A percentile compares a stretch with the other conserved stretches of the same genome.
These are phyloP conservation scores for Oenanthe javanica DNA, from an alignment of 140 eudicot genomes.

Conservation along the genomic window DNA sequence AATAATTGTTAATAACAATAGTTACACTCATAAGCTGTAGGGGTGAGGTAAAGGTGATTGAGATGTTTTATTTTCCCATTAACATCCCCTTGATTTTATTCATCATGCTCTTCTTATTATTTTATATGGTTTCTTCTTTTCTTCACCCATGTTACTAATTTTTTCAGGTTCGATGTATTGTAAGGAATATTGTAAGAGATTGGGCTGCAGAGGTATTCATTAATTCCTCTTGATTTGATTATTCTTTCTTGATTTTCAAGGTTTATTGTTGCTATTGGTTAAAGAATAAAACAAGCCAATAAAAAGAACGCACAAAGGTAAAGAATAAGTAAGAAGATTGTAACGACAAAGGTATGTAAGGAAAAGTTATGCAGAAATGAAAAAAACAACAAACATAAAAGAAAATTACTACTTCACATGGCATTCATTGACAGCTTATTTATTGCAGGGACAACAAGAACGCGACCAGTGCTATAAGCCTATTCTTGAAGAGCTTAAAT, in stretches of 20 bases:
- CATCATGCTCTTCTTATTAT: background rate
- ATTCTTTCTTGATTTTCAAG: background rate
- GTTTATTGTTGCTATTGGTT: conserved; percentile 12
- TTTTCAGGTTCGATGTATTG: conserved; percentile 83
- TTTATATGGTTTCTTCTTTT: background rate
- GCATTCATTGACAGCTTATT: background rate
- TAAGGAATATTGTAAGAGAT: conserved; percentile 90
- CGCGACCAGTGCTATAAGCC: conserved; percentile 93
- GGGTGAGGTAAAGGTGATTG: background rate
- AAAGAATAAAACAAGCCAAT: background rate
- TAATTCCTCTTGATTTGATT: conserved; percentile 13
- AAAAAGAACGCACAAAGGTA: background rate
- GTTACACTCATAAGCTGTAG: background rate
- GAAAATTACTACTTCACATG: background rate
- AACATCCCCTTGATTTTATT: background rate
- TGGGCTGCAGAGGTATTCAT: conserved; percentile 87
- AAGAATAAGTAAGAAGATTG: background rate
- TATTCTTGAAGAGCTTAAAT: conserved; percentile 79
- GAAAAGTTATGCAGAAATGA: background rate
- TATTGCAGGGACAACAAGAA: conserved; percentile 72
- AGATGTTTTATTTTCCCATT: background rate
- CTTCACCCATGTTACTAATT: background rate
- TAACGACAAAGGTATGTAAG: background rate
- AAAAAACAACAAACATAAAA: conserved; percentile 3
- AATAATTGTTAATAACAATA: background rate